A percentile compares a stretch with the other conserved stretches of the same genome.
Evolutionary conservation across 2,329 filamentous ascomycete genomes (phyloP).

Genomic region (Phyllosticta paracitricarpa): DNA sequence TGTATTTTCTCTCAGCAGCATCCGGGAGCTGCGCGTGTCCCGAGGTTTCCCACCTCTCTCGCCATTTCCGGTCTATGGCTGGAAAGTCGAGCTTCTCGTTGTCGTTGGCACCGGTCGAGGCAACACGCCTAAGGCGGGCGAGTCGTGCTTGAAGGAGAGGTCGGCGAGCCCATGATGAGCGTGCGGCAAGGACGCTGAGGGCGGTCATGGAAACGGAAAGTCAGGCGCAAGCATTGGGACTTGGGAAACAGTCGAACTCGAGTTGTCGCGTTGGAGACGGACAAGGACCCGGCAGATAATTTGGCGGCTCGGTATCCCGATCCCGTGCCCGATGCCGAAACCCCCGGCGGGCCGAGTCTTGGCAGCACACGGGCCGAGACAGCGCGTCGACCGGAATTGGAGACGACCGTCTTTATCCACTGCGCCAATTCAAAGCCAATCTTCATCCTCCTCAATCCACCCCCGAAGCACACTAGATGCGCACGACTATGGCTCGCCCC

Average conservation of each 20-base stretch:
- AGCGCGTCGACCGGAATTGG: neutral
- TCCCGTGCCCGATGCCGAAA: neutral
- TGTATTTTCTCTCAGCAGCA: constrained; percentile 43
- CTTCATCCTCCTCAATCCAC: neutral
- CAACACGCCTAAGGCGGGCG: neutral
- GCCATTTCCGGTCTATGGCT: constrained; percentile 46
- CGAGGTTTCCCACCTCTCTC: constrained; percentile 34
- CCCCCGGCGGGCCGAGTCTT: neutral
- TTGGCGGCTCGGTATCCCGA: neutral
- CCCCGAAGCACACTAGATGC: neutral
- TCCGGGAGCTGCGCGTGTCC: neutral
- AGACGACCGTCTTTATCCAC: constrained; percentile 2
- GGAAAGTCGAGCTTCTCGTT: constrained; percentile 30
- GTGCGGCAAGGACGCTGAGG: neutral
- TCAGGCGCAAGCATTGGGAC: neutral
- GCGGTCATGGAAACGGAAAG: neutral
- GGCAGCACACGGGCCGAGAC: neutral
- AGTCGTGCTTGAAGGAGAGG: neutral
- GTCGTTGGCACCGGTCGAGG: neutral
- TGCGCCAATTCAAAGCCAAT: constrained; percentile 4
- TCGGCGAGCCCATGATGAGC: constrained; percentile 1
- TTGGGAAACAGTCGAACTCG: neutral
- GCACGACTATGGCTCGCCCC: constrained; percentile 4
- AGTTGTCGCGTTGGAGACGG: neutral
- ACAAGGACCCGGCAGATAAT: neutral